Base-by-base conservation (phyloP, 202 grass and related monocot genomes). In the Dendrocalamus latiflorus region DNA sequence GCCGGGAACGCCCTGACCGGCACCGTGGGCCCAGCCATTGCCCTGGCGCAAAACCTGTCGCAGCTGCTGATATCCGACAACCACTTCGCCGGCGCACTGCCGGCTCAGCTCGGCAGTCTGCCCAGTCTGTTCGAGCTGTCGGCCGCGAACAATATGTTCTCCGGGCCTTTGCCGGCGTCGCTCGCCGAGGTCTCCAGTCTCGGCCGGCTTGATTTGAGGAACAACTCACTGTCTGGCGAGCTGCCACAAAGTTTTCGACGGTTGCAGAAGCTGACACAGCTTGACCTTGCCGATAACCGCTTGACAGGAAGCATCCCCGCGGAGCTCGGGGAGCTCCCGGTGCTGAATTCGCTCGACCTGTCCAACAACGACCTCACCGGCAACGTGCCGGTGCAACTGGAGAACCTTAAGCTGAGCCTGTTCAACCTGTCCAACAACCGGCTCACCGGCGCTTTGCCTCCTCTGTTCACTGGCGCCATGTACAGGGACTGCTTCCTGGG, bases 381-480 rank as follows among this genome's bases (percentile, higher is more conserved):
- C 41, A 60, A 41, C 9, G 83, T 97, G 71, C 94, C 94, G 1
- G 56, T 17, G 34, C 88, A 92, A 55, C 61, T 97, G 55, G 85
- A 97, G 84, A 92, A 85, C 63, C 83, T 97, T 11, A 93, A 92
- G 72, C 86, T 94, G 7, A 90, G 91, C 74, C 69, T 81, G 24
- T 68, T 97, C 64, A 97, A 97, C 73, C 61, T 97, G 0, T 97
- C 94, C n/a, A 81, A 91, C 69, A 97, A 97, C 74, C 83, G 47
- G 41, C 83, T n/a, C n/a, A n/a, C n/a, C n/a, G n/a, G n/a, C n/a
- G n/a, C n/a, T n/a, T n/a, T n/a, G n/a, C n/a, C n/a, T 8, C 78
- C 87, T 51, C 76, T 88, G 13, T 88, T 97, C 66, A 6, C 89
- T 33, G 78, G 73, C 9, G 16, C 7, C 34, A 68, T 64, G 9